These are phyloP conservation scores for Podospora pseudopauciseta DNA, from an alignment of 495 filamentous ascomycete genomes.

Conservation along the genomic window DNA sequence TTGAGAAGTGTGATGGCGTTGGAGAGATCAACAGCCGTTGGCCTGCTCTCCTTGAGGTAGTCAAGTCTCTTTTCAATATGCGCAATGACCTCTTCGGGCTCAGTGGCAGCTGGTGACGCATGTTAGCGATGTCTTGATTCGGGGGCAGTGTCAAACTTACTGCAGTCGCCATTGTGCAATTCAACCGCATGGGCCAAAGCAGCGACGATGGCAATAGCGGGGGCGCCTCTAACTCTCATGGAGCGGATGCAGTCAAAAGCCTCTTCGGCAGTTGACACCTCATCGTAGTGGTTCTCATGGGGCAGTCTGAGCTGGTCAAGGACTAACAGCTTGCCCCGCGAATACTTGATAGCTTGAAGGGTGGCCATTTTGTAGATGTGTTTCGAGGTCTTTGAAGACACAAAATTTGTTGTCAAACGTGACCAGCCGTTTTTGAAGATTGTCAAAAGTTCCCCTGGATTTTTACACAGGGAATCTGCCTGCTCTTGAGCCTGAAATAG, in stretches of 20 bases:
- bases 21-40: slow-evolving; percentile 90
- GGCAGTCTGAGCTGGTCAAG: slow-evolving; percentile 88
- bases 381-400: background rate
- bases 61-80: slow-evolving; percentile 72
- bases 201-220: slow-evolving; percentile 95
- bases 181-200: slow-evolving; percentile 81
- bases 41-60: slow-evolving; percentile 80
- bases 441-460: background rate
- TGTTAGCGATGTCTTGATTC: background rate
- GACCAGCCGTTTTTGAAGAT: background rate
- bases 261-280: slow-evolving; percentile 69
- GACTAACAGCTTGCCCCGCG: slow-evolving; percentile 70
- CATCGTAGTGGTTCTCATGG: slow-evolving; percentile 76
- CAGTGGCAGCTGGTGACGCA: slow-evolving; percentile 24
- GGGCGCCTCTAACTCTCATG: slow-evolving; percentile 79
- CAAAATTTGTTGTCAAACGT: background rate
- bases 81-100: slow-evolving; percentile 54
- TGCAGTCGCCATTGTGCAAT: slow-evolving; percentile 51
- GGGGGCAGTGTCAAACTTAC: slow-evolving; percentile 28
- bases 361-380: slow-evolving; percentile 36
- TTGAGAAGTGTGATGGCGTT: slow-evolving; percentile 84
- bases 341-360: slow-evolving; percentile 86
- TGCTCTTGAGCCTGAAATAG: slow-evolving; percentile 1
- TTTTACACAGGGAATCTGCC: slow-evolving; percentile 27
- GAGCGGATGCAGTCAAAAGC: slow-evolving; percentile 89